Base-by-base conservation (phyloP, 2,329 filamentous ascomycete species). In the Alternaria hordeiaustralica region DNA sequence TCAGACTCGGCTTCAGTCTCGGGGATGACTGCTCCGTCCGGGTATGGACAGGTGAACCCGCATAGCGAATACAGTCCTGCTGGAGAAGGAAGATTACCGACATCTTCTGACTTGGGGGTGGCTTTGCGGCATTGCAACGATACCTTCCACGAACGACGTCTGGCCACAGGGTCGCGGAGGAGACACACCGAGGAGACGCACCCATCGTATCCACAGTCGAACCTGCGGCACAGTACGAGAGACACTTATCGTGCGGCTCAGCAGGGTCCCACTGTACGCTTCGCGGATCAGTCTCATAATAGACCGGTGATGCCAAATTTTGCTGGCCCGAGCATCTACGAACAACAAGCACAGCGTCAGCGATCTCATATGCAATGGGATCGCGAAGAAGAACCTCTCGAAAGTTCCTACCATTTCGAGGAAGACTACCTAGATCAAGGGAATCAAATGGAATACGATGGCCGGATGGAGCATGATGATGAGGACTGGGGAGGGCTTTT, bases 61-160 rank as follows among this genome's bases (percentile, higher is more conserved):
- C 15, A 53, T 26, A 58, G 43, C 18, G 25, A 60, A 7, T 30
- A 20, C 13, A 41, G 30, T 41, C 28, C 28, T 23, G 49, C n/a
- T 12, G 13, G 13, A 53, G 49, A 60, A 18, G 26, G 12, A 11
- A 61, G 66, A 8, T 57, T 64, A 44, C 60, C 65, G 21, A 62
- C 53, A 6, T 75, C 74, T 6, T 75, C 73, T 20, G 72, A 73
- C 30, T 63, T 76, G 11, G 68, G 63, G 21, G 69, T 54, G 50
- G 62, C 75, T 13, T 59, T 78, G 56, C 70, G 71, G 59, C 60
- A 74, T 33, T 78, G 75, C 59, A 70, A 76, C 26, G 57, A 72
- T 18, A 65, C 62, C 1, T 68, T 73, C 33, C 55, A 69, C 9
- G 62, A 63, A 44, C 60, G 46, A 54, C 59, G 41, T 33, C 60